Conservation (phyloP, 345 rosid genomes). For the Sisymbrium irio region DNA sequence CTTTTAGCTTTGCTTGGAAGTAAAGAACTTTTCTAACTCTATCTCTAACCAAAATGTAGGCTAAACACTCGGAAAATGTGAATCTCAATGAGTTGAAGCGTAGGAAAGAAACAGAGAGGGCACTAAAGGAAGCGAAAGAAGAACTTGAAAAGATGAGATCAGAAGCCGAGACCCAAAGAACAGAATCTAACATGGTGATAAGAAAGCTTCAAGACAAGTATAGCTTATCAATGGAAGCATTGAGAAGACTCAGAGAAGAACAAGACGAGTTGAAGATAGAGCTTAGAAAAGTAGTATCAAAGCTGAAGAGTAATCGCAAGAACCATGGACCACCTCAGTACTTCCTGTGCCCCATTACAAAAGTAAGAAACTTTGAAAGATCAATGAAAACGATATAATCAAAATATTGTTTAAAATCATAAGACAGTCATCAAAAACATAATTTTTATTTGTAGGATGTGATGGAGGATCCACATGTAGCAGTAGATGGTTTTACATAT, state of each 20-base stretch:
- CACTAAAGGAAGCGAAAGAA: constrained; percentile 45
- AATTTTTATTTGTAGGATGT: constrained; percentile 45
- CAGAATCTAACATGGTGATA: constrained; percentile 44
- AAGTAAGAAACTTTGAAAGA: constrained; percentile 32
- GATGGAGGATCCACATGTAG: constrained; percentile 71
- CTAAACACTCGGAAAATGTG: constrained; percentile 45
- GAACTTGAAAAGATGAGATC: constrained; percentile 44
- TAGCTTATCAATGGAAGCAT: constrained; percentile 51
- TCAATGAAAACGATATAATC: not conserved
- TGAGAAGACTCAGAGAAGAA: constrained; percentile 53
- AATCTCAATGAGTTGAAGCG: constrained; percentile 48
- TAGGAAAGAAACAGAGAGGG: constrained; percentile 56
- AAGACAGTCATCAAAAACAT: not conserved
- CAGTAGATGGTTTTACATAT: constrained; percentile 69
- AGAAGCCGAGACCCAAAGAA: constrained; percentile 45
- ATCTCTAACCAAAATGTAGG: constrained; percentile 34
- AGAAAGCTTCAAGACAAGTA: constrained; percentile 60
- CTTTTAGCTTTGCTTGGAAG: not conserved
- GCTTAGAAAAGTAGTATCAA: constrained; percentile 66
- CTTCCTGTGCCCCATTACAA: constrained; percentile 71
- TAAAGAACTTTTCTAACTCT: not conserved
- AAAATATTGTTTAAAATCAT: not conserved
- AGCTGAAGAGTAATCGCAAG: constrained; percentile 44
- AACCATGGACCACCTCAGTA: constrained; percentile 27
- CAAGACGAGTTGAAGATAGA: constrained; percentile 53